Base-by-base conservation (phyloP, 179 eudicot genomes). In the Amaranthus tricolor region DNA sequence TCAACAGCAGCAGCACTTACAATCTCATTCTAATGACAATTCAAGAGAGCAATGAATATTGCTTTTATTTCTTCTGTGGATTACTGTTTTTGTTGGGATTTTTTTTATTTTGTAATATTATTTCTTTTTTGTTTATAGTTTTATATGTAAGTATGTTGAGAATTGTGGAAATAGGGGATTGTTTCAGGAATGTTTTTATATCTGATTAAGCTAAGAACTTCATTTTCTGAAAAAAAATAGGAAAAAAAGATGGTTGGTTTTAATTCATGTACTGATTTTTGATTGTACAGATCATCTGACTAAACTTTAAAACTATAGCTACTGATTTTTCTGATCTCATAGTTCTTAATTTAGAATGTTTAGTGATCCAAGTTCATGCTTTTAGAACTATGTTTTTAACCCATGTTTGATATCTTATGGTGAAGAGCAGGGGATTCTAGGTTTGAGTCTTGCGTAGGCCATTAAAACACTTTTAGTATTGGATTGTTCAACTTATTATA, bases 11-110 rank as follows among this genome's bases (percentile, higher is more conserved):
- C 67, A 68, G 43, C 83, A 79, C 55, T 61, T 74, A 49, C 79
- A 76, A 53, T 68, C 85, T 76, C 78, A 76, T 53, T 82, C 83
- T 31, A 78, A 82, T 66, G 82, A 75, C 45, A 72, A 82, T 75
- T 82, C 83, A 62, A 77, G 82, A 76, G 85, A 82, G 51, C 77
- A 78, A 76, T 78, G 67, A 79, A 21, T 17, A 52, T 20, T 68
- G 55, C n/a, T 50, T 66, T 66, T 9, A 5, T 67, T 49, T 21
- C 9, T 50, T 19, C 14, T 50, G 56, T 20, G 53, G n/a, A 65
- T 11, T 45, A 65, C 17, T 66, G 55, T 47, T 17, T 66, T 17
- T 66, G 55, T 66, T 66, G 48, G 15, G 24, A 20, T n/a, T 24
- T 24, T 24, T 12, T 67, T 64, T 64, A 40, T 24, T 40, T 66